These are phyloP conservation scores for Oryza australiensis DNA, from an alignment of 176 grass and related monocot species.

Conservation along the genomic window DNA sequence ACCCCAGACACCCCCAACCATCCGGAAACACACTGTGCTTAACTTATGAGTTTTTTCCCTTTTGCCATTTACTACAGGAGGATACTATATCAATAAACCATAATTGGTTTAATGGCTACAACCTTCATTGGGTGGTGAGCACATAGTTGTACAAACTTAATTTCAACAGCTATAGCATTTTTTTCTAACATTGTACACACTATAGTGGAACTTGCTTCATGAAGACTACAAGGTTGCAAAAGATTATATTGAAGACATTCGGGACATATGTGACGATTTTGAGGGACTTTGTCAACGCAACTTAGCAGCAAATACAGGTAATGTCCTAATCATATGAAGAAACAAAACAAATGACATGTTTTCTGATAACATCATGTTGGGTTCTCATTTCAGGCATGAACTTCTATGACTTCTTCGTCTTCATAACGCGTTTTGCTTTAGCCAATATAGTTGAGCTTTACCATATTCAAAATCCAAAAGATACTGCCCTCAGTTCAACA, in stretches of 20 bases:
- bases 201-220: slow-evolving; percentile 85
- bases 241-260: slow-evolving; percentile 97
- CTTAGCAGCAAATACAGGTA: slow-evolving; percentile 92
- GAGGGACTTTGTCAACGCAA: slow-evolving; percentile 90
- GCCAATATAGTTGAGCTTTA: slow-evolving; percentile 64
- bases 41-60: not conserved
- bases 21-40: not conserved
- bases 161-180: slow-evolving; percentile 10
- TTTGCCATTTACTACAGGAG: slow-evolving; percentile 55
- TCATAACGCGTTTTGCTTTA: slow-evolving; percentile 68
- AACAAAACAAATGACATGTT: not conserved
- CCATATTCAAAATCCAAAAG: slow-evolving; percentile 51
- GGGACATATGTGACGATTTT: slow-evolving; percentile 87
- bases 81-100: slow-evolving; percentile 98
- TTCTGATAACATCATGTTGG: slow-evolving; percentile 30
- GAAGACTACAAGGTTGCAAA: slow-evolving; percentile 94
- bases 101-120: slow-evolving; percentile 96
- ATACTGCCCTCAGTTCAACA: slow-evolving; percentile 18
- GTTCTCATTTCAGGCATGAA: slow-evolving; percentile 78
- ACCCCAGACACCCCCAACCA: not conserved
- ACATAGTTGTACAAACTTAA: slow-evolving; percentile 26
- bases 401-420: slow-evolving; percentile 91
- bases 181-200: slow-evolving; percentile 28
- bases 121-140: slow-evolving; percentile 92
- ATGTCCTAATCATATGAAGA: not conserved